Base-by-base conservation (phyloP, 2,329 filamentous ascomycete species). In the Tolypocladium sp. region DNA sequence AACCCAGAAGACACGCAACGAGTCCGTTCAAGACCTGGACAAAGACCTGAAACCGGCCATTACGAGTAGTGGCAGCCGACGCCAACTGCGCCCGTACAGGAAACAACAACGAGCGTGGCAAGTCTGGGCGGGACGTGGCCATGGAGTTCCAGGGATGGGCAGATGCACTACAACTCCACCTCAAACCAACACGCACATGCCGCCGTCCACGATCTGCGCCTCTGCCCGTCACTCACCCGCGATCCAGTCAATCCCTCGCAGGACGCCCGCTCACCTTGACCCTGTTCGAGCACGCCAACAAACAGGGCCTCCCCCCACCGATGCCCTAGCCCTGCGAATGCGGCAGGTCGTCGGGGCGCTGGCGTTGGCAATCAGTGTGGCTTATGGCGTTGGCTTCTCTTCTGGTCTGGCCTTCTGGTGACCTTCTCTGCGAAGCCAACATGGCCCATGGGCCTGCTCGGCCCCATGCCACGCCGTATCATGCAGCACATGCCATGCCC, bases 131-230 rank as follows among this genome's bases (percentile, higher is more conserved):
- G 41, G 41, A 42, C 5, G 15, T 2, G 44, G 13, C 41, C 49
- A 33, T 52, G 15, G 51, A n/a, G 51, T 13, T 22, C 42, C 37
- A 20, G 54, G 40, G 27, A 44, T 41, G 30, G 22, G 22, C 46
- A 54, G 56, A 53, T 25, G 56, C 56, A 35, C 44, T 53, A 49
- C 56, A 53, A 57, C 56, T 51, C 33, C 35, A 41, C 44, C 46
- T 22, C 56, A 12, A 38, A n/a, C 13, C 56, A 52, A 27, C 46
- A 46, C 35, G 42, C 42, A 41, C 56, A 46, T 42, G 33, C 55
- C 27, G 40, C n/a, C 38, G 41, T 12, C 55, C 55, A 35, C 55
- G 41, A 56, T 49, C 41, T 56, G 38, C 55, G 22, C 15, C 15
- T 20, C 38, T 42, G 25, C 38, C 22, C 54, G 37, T 56, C 42